phyloP scores from a whole-genome alignment of 371 early-diverging fungal genomes.

The Mucor velutinosus region DNA sequence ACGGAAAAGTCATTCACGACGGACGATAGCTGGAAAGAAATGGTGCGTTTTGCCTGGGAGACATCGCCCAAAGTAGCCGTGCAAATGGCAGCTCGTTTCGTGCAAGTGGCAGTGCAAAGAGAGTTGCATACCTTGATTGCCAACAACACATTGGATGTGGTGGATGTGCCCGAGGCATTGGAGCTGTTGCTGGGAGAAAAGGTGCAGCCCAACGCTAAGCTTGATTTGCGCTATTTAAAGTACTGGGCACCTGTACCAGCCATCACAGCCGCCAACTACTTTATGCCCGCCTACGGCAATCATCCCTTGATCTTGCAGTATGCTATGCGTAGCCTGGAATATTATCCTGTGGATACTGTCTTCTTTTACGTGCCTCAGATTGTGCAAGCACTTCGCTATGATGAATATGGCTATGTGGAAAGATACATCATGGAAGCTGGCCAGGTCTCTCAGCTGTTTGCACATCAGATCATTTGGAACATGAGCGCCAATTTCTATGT shows the following conservation, averaged over 20 bases:
- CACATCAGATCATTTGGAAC: constrained; percentile 99
- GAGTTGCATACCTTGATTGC: constrained; percentile 72
- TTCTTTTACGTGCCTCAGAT: constrained; percentile 99
- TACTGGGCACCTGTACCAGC: constrained; percentile 96
- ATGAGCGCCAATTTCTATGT: constrained; percentile 97
- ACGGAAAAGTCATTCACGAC: constrained; percentile 52
- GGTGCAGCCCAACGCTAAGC: constrained; percentile 33
- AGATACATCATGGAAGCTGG: constrained; percentile 93
- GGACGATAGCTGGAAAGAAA: constrained; percentile 70
- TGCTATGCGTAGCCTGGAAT: constrained; percentile 88
- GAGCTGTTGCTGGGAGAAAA: constrained; percentile 66
- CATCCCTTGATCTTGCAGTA: constrained; percentile 93
- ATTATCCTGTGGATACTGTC: constrained; percentile 88
- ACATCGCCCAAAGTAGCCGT: constrained; percentile 80
- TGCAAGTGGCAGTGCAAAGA: constrained; percentile 59
- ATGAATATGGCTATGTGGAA: constrained; percentile 87
- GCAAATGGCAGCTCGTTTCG: constrained; percentile 76
- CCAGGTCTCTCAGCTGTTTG: constrained; percentile 91
- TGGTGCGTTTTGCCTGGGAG: constrained; percentile 82
- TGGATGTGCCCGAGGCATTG: constrained; percentile 76
- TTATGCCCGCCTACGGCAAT: constrained; percentile 65
- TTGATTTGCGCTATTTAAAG: constrained; percentile 68
- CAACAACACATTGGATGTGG: constrained; percentile 68
- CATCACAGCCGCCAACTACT: constrained; percentile 83
- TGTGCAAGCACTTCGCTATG: constrained; percentile 96